Percentiles rank a stretch among this genome's conserved stretches.
phyloP scores from a whole-genome alignment of 495 filamentous ascomycete genomes.

The Cercophora samala region DNA sequence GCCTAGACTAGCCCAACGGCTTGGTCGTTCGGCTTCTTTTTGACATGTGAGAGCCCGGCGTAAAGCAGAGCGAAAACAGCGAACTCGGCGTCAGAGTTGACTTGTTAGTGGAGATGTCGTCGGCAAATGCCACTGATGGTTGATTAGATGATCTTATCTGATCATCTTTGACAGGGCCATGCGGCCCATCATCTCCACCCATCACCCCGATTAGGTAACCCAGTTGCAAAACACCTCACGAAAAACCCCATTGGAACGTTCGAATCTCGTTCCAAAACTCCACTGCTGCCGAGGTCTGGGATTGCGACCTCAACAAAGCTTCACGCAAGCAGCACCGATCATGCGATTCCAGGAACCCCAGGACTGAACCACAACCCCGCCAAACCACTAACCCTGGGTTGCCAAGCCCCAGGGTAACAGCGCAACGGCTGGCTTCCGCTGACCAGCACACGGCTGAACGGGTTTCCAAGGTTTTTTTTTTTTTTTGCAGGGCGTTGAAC shows the following conservation, averaged over 20 bases:
- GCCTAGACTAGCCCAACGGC: neutral
- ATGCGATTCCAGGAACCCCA: neutral
- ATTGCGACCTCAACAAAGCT: neutral
- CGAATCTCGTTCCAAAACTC: conserved; percentile 1
- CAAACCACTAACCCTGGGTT: neutral
- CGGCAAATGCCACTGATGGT: neutral
- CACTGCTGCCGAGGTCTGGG: conserved; percentile 3
- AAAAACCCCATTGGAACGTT: conserved; percentile 1
- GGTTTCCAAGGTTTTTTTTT: neutral
- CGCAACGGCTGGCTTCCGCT: neutral
- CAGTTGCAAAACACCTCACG: neutral
- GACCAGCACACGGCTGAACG: neutral
- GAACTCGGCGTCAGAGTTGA: neutral
- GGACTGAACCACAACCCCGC: neutral
- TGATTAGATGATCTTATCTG: neutral
- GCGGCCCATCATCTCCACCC: neutral
- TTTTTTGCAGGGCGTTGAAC: neutral
- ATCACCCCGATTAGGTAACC: neutral
- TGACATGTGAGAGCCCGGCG: neutral
- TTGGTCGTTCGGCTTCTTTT: neutral
- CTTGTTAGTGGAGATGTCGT: neutral
- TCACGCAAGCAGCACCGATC: neutral
- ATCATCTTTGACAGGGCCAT: neutral
- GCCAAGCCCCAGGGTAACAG: neutral
- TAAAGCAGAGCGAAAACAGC: neutral